Base-by-base conservation (phyloP, 257 asterid species). In the Nicotiana undulata region DNA sequence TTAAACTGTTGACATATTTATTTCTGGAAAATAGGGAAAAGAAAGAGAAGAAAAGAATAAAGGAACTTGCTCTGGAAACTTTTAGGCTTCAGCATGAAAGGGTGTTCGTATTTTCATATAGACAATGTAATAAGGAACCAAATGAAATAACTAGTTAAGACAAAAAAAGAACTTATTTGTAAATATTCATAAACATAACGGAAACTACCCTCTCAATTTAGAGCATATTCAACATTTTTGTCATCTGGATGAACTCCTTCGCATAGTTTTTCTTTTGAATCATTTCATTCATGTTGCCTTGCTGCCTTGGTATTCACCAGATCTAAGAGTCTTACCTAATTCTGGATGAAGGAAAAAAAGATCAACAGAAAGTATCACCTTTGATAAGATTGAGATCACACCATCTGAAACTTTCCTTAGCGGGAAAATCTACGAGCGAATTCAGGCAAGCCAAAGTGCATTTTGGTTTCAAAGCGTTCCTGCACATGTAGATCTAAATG, bases 21-120 rank as follows among this genome's bases (percentile, higher is more conserved):
- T n/a, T 20, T 58, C 29, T n/a, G 1, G 64, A n/a, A 58, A 58
- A 58, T 20, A 58, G 15, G 13, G 64, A 20, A 6, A 18, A 18
- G 20, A 58, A 58, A n/a, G 64, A 58, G 64, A 58, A 5, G 61
- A 55, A 18, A 9, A 17, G 24, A 55, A 18, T 0, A 20, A 58
- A 8, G 6, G 12, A 29, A 9, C 28, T 58, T 58, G 15, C 28
- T 20, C 11, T 58, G 29, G 15, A 20, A 58, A 58, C 64, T 58
- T 8, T 58, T n/a, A n/a, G 20, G 91, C 29, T 86, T 87, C 9
- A 49, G 78, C 85, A 6, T 83, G 68, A 60, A 56, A 51, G 77
- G 72, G 15, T 63, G 78, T 9, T 89, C 88, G 81, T 82, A 81
- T n/a, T 90, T 85, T 46, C 81, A 83, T 1, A 22, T 90, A 66